Percentiles rank a stretch among this genome's conserved stretches.
Conservation (phyloP, 139 green algal genomes). For the Edaphochlamys debaryana region DNA sequence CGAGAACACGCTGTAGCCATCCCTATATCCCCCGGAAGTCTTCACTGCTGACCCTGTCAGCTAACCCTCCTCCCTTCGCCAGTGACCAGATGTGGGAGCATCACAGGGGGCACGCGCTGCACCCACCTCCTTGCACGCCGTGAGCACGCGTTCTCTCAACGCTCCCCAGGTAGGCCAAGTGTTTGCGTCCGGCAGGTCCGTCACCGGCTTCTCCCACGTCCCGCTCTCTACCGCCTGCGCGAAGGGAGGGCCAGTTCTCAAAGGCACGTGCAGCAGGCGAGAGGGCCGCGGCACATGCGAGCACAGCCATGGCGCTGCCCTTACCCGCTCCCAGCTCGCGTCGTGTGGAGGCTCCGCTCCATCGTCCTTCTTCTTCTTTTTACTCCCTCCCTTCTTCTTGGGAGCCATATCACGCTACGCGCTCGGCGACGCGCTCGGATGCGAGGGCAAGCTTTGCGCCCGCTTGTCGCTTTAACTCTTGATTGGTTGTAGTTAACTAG, state of each 20-base stretch:
- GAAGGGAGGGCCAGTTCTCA: too few relatives aligned
- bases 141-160: conserved; percentile 77
- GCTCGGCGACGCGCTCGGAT: too few relatives aligned
- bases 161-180: conserved; percentile 85
- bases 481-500: too few relatives aligned
- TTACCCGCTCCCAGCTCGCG: conserved; percentile 74
- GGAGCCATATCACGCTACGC: conserved; percentile 47
- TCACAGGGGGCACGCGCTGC: too few relatives aligned
- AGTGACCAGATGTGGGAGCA: too few relatives aligned
- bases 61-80: too few relatives aligned
- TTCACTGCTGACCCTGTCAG: too few relatives aligned
- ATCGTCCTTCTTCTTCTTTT: conserved; percentile 74
- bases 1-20: not conserved
- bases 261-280: too few relatives aligned
- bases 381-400: conserved; percentile 59
- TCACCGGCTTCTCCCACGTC: conserved; percentile 69
- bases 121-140: conserved; percentile 69
- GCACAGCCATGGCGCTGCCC: too few relatives aligned
- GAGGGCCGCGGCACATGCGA: too few relatives aligned
- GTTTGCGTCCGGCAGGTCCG: conserved; percentile 77
- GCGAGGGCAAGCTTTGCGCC: too few relatives aligned
- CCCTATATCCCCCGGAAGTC: not conserved
- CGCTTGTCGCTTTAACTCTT: too few relatives aligned
- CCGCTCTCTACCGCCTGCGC: conserved; percentile 74
- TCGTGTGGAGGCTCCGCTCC: conserved; percentile 73